A percentile compares a stretch with the other conserved stretches of the same genome.
Evolutionary conservation across 2,329 filamentous ascomycete species (phyloP).

Genomic region (Phyllachora maydis): DNA sequence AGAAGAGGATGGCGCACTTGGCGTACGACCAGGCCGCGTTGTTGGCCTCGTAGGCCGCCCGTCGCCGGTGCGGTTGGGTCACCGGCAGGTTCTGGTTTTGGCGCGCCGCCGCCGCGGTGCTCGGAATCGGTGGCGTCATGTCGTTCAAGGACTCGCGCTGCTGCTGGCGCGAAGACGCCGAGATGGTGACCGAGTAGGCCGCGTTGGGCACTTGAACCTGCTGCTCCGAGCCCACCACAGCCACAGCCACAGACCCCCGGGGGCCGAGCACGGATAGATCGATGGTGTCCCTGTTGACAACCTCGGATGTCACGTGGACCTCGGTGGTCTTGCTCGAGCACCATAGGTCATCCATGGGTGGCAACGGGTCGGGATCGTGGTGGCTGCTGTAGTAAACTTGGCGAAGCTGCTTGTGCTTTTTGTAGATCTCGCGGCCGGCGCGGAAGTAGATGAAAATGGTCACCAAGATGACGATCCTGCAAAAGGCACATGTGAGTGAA

Average conservation of each 20-base stretch:
- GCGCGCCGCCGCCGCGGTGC: constrained; percentile 5
- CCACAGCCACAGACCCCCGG: constrained; percentile 4
- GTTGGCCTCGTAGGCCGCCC: constrained; percentile 28
- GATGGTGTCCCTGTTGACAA: constrained; percentile 6
- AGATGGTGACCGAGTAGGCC: constrained; percentile 29
- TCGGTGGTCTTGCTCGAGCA: constrained; percentile 36
- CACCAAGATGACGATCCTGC: constrained; percentile 35
- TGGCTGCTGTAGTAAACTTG: constrained; percentile 31
- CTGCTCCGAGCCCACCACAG: constrained; percentile 1
- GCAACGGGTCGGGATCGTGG: constrained; percentile 17
- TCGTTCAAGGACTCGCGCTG: constrained; percentile 8
- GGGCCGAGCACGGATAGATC: constrained; percentile 13
- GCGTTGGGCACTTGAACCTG: constrained; percentile 5
- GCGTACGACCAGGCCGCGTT: constrained; percentile 49
- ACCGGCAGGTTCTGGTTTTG: constrained; percentile 2
- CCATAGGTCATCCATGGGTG: constrained; percentile 20
- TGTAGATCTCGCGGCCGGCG: constrained; percentile 46
- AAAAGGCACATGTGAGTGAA: constrained; percentile 1
- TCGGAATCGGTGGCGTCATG: constrained; percentile 9
- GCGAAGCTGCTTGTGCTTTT: constrained; percentile 40
- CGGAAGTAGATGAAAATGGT: constrained; percentile 46
- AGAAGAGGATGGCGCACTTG: constrained; percentile 51
- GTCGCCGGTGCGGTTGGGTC: constrained; percentile 8
- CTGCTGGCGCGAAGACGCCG: constrained; percentile 12
- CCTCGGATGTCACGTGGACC: constrained; percentile 39